phyloP scores from a whole-genome alignment of 2,329 filamentous ascomycete genomes.

The Talaromyces rugulosus region DNA sequence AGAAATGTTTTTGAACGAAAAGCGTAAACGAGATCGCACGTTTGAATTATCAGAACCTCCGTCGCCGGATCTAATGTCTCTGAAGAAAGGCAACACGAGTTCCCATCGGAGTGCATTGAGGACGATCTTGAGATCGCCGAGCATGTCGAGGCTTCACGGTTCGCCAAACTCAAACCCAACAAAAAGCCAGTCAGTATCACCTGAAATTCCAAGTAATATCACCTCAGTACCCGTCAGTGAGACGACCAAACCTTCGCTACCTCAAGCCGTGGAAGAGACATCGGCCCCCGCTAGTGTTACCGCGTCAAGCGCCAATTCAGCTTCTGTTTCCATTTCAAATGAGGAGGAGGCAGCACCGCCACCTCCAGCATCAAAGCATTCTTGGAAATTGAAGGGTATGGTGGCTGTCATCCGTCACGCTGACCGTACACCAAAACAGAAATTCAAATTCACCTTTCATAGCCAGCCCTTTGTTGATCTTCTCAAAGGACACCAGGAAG shows the following conservation, averaged over 20 bases:
- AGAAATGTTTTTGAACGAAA: constrained; percentile 83
- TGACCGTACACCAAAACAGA: constrained; percentile 96
- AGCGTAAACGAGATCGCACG: constrained; percentile 37
- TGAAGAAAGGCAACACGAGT: constrained; percentile 34
- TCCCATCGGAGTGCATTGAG: constrained; percentile 52
- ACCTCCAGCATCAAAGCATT: constrained; percentile 73
- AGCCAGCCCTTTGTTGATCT: constrained; percentile 93
- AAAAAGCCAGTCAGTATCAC: constrained; percentile 37
- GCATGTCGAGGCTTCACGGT: constrained; percentile 56
- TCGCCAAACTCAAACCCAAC: constrained; percentile 33
- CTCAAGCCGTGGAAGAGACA: constrained; percentile 18
- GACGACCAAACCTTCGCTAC: constrained; percentile 16
- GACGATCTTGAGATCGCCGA: constrained; percentile 61
- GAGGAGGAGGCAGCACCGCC: constrained; percentile 27
- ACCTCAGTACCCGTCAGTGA: constrained; percentile 31
- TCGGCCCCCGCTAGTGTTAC: constrained; percentile 19
- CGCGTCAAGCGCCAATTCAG: constrained; percentile 23
- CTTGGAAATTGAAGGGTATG: constrained; percentile 97
- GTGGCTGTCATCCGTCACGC: constrained; percentile 95
- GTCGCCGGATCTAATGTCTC: constrained; percentile 27
- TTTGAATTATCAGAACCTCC: constrained; percentile 31
- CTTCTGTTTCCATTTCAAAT: constrained; percentile 19
- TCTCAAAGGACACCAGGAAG: constrained; percentile 91
- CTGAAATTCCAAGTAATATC: constrained; percentile 35
- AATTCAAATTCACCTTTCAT: constrained; percentile 99